Evolutionary conservation across 441 rosid genomes (phyloP), one percentile per base, ranked within the genome.

Genomic region (Euphorbia celastroides): DNA sequence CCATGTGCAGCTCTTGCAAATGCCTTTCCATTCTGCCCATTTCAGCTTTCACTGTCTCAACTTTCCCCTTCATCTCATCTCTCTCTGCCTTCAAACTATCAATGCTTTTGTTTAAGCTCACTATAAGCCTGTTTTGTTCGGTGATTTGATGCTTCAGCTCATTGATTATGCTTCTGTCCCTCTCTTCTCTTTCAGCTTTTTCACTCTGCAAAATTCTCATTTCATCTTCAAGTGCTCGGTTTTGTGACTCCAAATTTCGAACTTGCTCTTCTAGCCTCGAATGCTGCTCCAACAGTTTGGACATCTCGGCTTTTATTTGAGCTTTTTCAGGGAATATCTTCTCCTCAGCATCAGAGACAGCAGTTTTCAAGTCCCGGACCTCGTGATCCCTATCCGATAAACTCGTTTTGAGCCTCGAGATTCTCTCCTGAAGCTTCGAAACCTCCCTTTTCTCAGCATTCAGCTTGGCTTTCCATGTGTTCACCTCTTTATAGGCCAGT

Each of bases 271-370:
- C 77, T 58, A 86, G 71, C 36, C 30, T 32, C 4, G 54, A 73
- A 57, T 66, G 76, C 57, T 83, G 91, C 62, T 83, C 91, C 52
- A 80, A 55, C 64, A 88, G 68, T 73, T 78, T 88, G 5, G 83
- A 75, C 72, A 88, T 88, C 73, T 91, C 91, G 41, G 86, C 85
- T 64, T 83, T 86, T 25, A 88, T 84, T 73, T 78, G 87, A 32
- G 82, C 79, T 55, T 94, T 94, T 70, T 89, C 99, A 0, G 92
- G 88, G 44, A 82, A 88, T 56, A 91, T 86, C 78, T 88, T 91
- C 82, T 84, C 66, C 80, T 93, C 96, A n/a, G 96, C 92, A 59
- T 91, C 97, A 9, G 97, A 91, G 23, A 89, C 84, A 0, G 88
- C 92, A 9, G 72, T 70, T 77, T 87, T 89, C 73, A 94, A 69